Evolutionary conservation across 371 early-diverging fungal species (phyloP), one percentile per base, ranked within the genome.

Genomic region (Mortierella sp.): DNA sequence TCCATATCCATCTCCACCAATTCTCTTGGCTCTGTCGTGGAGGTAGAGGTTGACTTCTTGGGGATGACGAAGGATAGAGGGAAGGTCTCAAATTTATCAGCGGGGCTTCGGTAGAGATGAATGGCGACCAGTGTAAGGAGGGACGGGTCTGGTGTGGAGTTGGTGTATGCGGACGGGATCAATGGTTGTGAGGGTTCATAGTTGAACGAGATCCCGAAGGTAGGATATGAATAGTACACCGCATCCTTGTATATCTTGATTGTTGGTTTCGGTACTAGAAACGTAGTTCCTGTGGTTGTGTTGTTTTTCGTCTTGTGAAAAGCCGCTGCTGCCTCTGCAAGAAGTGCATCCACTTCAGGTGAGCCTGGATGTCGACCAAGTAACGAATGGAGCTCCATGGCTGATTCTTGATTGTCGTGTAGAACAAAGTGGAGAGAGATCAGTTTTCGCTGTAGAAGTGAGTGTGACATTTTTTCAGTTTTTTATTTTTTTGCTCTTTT

Each of bases 71-170:
- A 75, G 3, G 65, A 7, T 8, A 75, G 58, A 10, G 84, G 81
- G 48, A 84, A 84, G 0, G 84, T 81, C 54, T 78, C 48, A 56
- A 81, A 84, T 29, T 81, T 74, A 74, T 84, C 84, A 6, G 80
- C 60, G 0, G 84, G 84, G 21, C 49, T 8, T 11, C 24, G 71
- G 63, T 84, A 84, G 3, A 84, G 54, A 44, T 84, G 81, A 11
- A 84, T 75, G 11, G 84, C 84, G 24, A 60, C 81, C 1, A 84
- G 65, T 8, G 27, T 83, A 71, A 83, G 43, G 11, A 60, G 35
- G 2, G 73, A 48, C 6, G 70, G 49, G 21, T 83, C 74, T 16
- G 79, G 83, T 21, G 71, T 44, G 41, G 24, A 54, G 21, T 49
- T 27, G 4, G 41, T 71, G 41, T 71, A 75, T 24, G 43, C 27